Conservation (phyloP, 805 yeast species). For the Wickerhamomyces mucosus region DNA sequence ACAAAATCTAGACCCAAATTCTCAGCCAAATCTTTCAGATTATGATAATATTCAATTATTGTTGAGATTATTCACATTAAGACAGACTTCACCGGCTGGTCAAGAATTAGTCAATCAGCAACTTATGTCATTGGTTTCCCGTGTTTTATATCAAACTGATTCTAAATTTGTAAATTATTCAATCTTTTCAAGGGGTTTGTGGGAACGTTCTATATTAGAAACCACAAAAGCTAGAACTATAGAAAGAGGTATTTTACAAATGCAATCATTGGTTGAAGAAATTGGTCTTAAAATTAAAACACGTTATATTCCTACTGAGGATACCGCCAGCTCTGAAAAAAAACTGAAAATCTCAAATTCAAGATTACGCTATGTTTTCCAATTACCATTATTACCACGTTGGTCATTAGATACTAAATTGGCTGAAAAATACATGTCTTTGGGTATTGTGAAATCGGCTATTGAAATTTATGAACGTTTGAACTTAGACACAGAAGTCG, state of each 20-base stretch:
- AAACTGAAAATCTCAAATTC: slow-evolving; percentile 24
- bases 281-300: slow-evolving; percentile 58
- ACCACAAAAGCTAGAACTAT: slow-evolving; percentile 74
- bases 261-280: slow-evolving; percentile 87
- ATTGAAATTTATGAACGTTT: slow-evolving; percentile 80
- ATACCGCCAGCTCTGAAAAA: slow-evolving; percentile 6
- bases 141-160: slow-evolving; percentile 52
- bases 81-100: slow-evolving; percentile 63
- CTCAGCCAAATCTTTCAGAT: slow-evolving; percentile 64
- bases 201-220: slow-evolving; percentile 86
- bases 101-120: slow-evolving; percentile 74
- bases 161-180: slow-evolving; percentile 53
- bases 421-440: slow-evolving; percentile 78
- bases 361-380: slow-evolving; percentile 63
- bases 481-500: slow-evolving; percentile 70
- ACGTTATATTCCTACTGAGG: slow-evolving; percentile 39
- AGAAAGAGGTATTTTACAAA: slow-evolving; percentile 88
- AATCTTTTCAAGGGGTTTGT: slow-evolving; percentile 69
- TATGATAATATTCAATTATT: slow-evolving; percentile 69
- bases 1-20: slow-evolving; percentile 60
- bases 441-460: slow-evolving; percentile 83
- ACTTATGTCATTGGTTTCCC: slow-evolving; percentile 60
- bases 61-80: slow-evolving; percentile 52
- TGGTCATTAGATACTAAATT: slow-evolving; percentile 77
- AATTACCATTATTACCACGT: slow-evolving; percentile 67